These are phyloP conservation scores for Rhodotorula sp. DNA, from an alignment of 1,284 basidiomycete species.

Conservation along the genomic window DNA sequence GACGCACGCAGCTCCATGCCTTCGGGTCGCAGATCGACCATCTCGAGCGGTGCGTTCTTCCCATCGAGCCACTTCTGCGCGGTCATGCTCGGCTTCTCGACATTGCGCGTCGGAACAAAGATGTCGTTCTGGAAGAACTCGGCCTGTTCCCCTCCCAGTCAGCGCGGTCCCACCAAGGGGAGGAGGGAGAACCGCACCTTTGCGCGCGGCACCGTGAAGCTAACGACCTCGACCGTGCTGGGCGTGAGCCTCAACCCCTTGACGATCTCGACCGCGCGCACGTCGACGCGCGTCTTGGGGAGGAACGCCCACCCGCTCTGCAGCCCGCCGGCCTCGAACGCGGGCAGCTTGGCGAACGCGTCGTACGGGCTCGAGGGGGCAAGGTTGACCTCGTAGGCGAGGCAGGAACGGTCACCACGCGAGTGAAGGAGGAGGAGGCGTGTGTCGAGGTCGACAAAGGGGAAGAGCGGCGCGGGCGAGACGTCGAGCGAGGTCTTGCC, in stretches of 20 bases:
- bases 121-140: slow-evolving; percentile 59
- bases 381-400: slow-evolving; percentile 53
- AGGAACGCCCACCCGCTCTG: slow-evolving; percentile 54
- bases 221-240: slow-evolving; percentile 70
- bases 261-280: slow-evolving; percentile 67
- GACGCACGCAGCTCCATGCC: slow-evolving; percentile 49
- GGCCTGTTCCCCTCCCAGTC: slow-evolving; percentile 16
- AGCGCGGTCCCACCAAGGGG: not conserved
- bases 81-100: slow-evolving; percentile 41
- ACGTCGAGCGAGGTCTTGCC: slow-evolving; percentile 52
- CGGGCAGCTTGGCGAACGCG: slow-evolving; percentile 50
- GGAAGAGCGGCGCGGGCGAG: slow-evolving; percentile 56
- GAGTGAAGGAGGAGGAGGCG: slow-evolving; percentile 55
- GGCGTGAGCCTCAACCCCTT: slow-evolving; percentile 70
- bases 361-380: not conserved
- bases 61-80: slow-evolving; percentile 51
- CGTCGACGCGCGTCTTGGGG: slow-evolving; percentile 53
- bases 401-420: slow-evolving; percentile 55
- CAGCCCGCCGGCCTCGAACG: slow-evolving; percentile 50
- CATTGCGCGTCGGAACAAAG: slow-evolving; percentile 52
- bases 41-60: slow-evolving; percentile 24
- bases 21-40: slow-evolving; percentile 49
- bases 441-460: slow-evolving; percentile 55
- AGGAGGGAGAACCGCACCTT: slow-evolving; percentile 39
- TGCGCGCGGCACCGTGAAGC: slow-evolving; percentile 55